These are phyloP conservation scores for Talaromyces sp. DNA, from an alignment of 2,329 filamentous ascomycete genomes.

Conservation along the genomic window DNA sequence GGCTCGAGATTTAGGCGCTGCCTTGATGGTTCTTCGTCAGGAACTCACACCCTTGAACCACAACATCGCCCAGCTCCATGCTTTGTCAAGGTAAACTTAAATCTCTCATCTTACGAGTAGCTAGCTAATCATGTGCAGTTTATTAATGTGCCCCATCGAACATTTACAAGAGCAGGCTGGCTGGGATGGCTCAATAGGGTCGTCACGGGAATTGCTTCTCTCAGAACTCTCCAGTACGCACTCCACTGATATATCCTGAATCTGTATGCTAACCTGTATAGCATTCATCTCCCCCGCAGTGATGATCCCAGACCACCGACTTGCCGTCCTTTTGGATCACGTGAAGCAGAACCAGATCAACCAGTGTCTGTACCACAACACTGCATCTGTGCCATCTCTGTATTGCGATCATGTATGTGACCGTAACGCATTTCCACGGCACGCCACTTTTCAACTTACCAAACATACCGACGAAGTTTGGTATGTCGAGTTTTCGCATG, in stretches of 20 bases:
- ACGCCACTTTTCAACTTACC: slow-evolving; percentile 63
- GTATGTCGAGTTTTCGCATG: slow-evolving; percentile 84
- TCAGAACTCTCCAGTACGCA: slow-evolving; percentile 72
- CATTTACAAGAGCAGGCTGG: slow-evolving; percentile 70
- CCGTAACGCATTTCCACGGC: slow-evolving; percentile 69
- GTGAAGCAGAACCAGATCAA: slow-evolving; percentile 80
- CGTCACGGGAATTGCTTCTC: slow-evolving; percentile 68
- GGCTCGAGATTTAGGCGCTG: slow-evolving; percentile 63
- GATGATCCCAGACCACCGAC: slow-evolving; percentile 89
- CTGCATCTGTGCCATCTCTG: slow-evolving; percentile 68
- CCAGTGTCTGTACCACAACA: slow-evolving; percentile 85
- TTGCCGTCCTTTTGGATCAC: slow-evolving; percentile 74
- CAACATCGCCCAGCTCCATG: slow-evolving; percentile 70
- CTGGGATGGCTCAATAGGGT: slow-evolving; percentile 77
- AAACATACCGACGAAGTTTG: slow-evolving; percentile 81
- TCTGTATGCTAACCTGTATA: slow-evolving; percentile 28
- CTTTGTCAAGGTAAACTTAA: slow-evolving; percentile 62
- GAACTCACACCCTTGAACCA: slow-evolving; percentile 84
- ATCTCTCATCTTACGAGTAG: background rate
- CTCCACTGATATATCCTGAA: background rate
- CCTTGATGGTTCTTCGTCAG: slow-evolving; percentile 75
- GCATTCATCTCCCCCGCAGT: slow-evolving; percentile 90
- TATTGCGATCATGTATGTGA: slow-evolving; percentile 88
- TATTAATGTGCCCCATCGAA: slow-evolving; percentile 82
- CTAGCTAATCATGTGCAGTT: slow-evolving; percentile 40